These are phyloP conservation scores for Cryptococcus sp. DNA, from an alignment of 1,284 basidiomycete species.

Conservation along the genomic window DNA sequence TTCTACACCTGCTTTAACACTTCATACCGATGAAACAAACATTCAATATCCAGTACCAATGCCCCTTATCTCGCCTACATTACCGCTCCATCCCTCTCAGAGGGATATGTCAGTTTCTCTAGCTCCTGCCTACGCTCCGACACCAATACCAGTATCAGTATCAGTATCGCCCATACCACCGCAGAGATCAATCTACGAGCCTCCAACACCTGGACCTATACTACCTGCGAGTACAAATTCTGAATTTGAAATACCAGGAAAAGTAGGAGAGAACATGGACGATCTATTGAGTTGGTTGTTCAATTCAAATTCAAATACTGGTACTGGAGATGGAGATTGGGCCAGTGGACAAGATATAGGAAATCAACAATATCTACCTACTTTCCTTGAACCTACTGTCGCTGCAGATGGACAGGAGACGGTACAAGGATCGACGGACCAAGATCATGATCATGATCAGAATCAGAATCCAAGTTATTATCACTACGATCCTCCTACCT, in stretches of 20 bases:
- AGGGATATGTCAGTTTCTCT: neutral
- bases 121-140: neutral
- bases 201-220: neutral
- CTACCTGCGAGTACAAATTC: neutral
- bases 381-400: neutral
- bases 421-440: neutral
- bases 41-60: too few species aligned
- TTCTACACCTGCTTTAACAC: neutral
- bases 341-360: neutral
- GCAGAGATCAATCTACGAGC: neutral
- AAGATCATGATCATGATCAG: neutral
- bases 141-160: neutral
- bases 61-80: neutral
- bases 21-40: neutral
- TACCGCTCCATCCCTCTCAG: neutral
- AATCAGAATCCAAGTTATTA: neutral
- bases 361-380: neutral
- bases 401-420: neutral
- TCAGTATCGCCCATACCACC: neutral
- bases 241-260: neutral
- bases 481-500: neutral
- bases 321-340: neutral
- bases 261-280: constrained; percentile 12
- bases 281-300: constrained; percentile 18
- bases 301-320: neutral